phyloP scores from a whole-genome alignment of 768 basidiomycete genomes.

The Auriscalpium orientale region DNA sequence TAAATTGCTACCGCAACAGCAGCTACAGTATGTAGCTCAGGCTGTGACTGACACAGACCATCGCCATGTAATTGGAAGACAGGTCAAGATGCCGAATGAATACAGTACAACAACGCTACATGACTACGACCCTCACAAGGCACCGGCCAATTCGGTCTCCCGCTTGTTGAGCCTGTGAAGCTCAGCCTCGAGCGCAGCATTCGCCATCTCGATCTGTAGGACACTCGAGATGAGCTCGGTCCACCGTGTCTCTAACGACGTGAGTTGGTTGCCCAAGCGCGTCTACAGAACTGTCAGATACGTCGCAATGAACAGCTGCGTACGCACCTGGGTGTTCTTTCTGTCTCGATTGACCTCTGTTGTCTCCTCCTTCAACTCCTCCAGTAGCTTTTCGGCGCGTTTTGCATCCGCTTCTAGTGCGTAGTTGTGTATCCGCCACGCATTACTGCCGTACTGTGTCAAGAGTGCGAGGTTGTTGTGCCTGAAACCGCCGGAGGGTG shows the following conservation, averaged over 20 bases:
- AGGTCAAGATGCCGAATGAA: neutral
- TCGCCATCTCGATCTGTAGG: slow-evolving; percentile 93
- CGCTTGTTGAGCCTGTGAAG: slow-evolving; percentile 50
- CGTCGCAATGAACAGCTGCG: neutral
- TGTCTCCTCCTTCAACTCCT: slow-evolving; percentile 69
- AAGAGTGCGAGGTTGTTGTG: slow-evolving; percentile 77
- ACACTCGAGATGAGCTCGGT: slow-evolving; percentile 87
- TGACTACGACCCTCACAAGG: slow-evolving; percentile 8
- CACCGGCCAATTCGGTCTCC: slow-evolving; percentile 53
- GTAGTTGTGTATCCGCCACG: slow-evolving; percentile 90
- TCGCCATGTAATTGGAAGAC: too few species aligned
- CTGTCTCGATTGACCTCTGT: slow-evolving; percentile 84
- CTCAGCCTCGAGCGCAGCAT: slow-evolving; percentile 79
- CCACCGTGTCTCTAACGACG: slow-evolving; percentile 80
- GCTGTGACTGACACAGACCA: too few species aligned
- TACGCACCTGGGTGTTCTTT: slow-evolving; percentile 72
- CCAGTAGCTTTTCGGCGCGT: slow-evolving; percentile 62
- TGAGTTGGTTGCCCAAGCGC: slow-evolving; percentile 70
- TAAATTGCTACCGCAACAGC: too few species aligned
- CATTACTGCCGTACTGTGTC: slow-evolving; percentile 83
- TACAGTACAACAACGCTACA: neutral
- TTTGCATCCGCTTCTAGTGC: slow-evolving; percentile 72
- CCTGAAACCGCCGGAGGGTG: slow-evolving; percentile 31
- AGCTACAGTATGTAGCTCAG: too few species aligned
- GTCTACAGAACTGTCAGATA: slow-evolving; percentile 40